Percentiles rank a stretch among this genome's conserved stretches.
These are phyloP conservation scores for Ailanthus altissimus DNA, from an alignment of 345 rosid genomes.

Conservation along the genomic window DNA sequence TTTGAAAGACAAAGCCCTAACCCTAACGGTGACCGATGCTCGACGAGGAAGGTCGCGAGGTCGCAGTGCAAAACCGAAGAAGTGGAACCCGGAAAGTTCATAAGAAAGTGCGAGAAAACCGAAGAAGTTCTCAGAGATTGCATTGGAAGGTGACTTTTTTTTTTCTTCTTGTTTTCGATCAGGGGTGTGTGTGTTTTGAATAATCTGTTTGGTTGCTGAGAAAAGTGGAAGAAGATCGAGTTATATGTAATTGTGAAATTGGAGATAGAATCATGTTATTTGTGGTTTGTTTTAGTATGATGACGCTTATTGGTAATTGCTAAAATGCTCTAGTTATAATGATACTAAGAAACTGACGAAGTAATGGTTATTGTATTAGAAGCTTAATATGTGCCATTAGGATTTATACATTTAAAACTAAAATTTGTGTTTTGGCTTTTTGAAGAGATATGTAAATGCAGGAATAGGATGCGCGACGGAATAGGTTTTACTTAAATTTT, in stretches of 20 bases:
- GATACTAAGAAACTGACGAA: not conserved
- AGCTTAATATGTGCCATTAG: not conserved
- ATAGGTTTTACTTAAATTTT: too few species aligned
- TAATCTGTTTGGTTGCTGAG: not conserved
- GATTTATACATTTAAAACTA: not conserved
- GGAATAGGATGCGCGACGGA: too few species aligned
- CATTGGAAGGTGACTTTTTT: conserved; percentile 57
- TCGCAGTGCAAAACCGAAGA: conserved; percentile 87
- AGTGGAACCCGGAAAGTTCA: conserved; percentile 83
- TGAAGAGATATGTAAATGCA: not conserved
- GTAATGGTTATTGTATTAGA: not conserved
- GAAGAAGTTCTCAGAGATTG: conserved; percentile 75
- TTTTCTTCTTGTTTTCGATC: not conserved
- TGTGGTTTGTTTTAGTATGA: not conserved
- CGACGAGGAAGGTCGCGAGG: conserved; percentile 60
- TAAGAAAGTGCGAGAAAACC: conserved; percentile 83
- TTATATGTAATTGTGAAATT: not conserved
- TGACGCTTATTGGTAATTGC: not conserved
- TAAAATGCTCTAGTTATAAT: not conserved
- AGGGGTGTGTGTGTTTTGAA: not conserved
- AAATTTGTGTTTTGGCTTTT: not conserved
- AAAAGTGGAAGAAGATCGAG: not conserved
- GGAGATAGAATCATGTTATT: not conserved
- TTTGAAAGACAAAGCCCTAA: not conserved
- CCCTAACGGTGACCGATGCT: conserved; percentile 42